phyloP scores from a whole-genome alignment of 2,329 filamentous ascomycete genomes.

The Colletotrichum echinochloae region DNA sequence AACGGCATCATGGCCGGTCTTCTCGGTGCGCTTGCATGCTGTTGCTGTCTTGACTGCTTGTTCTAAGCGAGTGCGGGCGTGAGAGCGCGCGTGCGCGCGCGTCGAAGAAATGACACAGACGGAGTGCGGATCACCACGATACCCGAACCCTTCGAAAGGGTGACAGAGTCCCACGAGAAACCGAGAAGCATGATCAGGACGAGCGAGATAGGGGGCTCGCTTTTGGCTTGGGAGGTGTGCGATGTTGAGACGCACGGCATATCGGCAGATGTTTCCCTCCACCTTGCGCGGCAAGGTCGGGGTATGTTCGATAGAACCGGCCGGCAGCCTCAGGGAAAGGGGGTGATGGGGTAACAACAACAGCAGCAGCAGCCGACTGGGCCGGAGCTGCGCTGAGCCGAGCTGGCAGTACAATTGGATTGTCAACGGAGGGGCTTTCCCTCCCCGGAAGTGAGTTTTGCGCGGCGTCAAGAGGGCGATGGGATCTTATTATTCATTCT shows the following conservation, averaged over 20 bases:
- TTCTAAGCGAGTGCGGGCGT: constrained; percentile 60
- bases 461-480: background rate
- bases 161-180: background rate
- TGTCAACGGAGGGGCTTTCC: background rate
- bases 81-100: no score
- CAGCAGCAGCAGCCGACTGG: background rate
- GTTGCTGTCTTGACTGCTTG: constrained; percentile 69
- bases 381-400: background rate
- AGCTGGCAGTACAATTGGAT: background rate
- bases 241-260: background rate
- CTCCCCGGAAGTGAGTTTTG: background rate
- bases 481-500: background rate
- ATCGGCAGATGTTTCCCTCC: background rate
- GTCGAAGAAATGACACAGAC: background rate
- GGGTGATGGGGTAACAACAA: background rate
- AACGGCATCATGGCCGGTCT: constrained; percentile 58
- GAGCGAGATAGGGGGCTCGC: background rate
- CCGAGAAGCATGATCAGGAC: background rate
- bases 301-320: background rate
- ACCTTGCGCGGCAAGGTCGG: background rate
- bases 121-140: constrained; percentile 12
- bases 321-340: background rate
- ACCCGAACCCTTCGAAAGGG: constrained; percentile 18
- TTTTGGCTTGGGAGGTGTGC: background rate
- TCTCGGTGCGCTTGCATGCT: constrained; percentile 65